Evolutionary conservation across 805 yeast genomes (phyloP), one percentile per base, ranked within the genome.

Genomic region (Torulaspora microellipsoides): DNA sequence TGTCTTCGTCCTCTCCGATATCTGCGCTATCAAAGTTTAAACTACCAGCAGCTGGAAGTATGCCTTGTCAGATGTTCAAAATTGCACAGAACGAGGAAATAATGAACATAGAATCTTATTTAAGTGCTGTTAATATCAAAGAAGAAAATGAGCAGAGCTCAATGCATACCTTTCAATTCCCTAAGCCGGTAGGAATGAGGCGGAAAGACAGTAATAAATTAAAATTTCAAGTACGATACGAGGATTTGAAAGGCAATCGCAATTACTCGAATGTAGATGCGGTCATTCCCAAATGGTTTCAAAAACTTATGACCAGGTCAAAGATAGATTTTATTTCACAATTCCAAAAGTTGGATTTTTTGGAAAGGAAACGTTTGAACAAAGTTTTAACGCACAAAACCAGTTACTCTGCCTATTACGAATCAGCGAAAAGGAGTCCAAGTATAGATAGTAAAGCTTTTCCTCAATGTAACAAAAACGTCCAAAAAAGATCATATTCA

Each of bases 361-460:
- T 76, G 25, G 97, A 90, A 59, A 78, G 79, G 49, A 72, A 71
- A 13, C 69, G 97, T 33, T 69, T 89, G 45, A 78, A 80, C 45
- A 60, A 66, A 34, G 54, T 64, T 15, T 41, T 57, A 1, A 40
- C 29, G 7, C 49, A 46, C 27, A 34, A 33, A 25, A 14, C 11
- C 49, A 59, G 43, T 42, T 59, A 12, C 42, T 59, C 35, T 51
- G 62, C 8, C 47, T 48, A 91, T 91, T 2, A 78, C 85, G 87
- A 90, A 15, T 66, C 73, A 48, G 86, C 85, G 57, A 86, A 87
- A 62, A 65, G 95, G 46, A 87, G 87, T 67, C 80, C 82, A 54
- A 90, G 87, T 58, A 83, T 87, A 33, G 58, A 27, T 10, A 30
- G 36, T 7, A 35, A 35, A 10, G 15, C 9, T 15, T n/a, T 12